Evolutionary conservation across 768 basidiomycete genomes (phyloP), one percentile per base, ranked within the genome.

Genomic region (Phaeotremella skinneri): DNA sequence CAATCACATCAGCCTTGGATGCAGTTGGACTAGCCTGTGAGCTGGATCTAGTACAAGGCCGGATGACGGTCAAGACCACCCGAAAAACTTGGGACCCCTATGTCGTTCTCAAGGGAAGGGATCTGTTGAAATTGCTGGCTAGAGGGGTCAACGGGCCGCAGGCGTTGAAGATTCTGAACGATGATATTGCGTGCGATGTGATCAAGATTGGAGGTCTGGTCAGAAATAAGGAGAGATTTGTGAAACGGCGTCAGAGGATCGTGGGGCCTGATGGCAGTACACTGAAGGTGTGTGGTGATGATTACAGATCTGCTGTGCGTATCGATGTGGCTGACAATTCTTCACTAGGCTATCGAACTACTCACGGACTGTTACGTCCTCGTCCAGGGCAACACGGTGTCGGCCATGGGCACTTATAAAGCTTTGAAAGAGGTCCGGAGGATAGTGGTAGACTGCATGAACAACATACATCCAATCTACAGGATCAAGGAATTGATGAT

Each of bases 401-500:
- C 92, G 51, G 92, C 91, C 13, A 98, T 98, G 92, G 96, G 96
- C 2, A 88, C 91, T 0, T 89, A 88, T 80, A 96, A 94, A 72
- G 87, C 88, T 0, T 81, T 99, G 20, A 98, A 97, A 76, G 96
- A 99, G 78, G 94, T 99, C 11, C 83, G 96, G 58, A 80, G 93
- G 67, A 97, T 98, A 62, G 85, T 99, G n/a, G 78, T 97, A 41
- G 96, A 99, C 73, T 99, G 96, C 80, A 98, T 99, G 96, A 92
- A 88, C 80, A 99, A 99, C 75, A 88, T 98, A 54, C 96, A 99
- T 73, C 96, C 96, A 1, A 98, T 99, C 73, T 99, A 99, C 76
- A 87, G 92, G 68, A 99, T 99, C 78, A 99, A 99, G 92, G 96
- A 98, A 79, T 83, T 99, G 27, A 99, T 99, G 96, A 92, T 99